phyloP scores from a whole-genome alignment of 345 rosid species.

The Brassica nigra region DNA sequence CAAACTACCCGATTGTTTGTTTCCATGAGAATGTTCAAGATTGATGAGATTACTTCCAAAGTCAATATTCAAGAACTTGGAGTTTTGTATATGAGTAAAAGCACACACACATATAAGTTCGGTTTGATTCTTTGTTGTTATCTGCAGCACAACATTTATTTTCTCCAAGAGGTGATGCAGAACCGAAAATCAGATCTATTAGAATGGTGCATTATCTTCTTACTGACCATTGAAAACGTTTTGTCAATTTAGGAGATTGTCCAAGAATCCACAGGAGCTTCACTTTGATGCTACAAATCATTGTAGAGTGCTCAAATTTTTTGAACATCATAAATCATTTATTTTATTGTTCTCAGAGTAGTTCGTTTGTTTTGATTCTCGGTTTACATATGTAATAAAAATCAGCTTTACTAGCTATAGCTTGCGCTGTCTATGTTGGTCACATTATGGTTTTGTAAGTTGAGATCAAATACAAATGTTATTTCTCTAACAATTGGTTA shows the following conservation, averaged over 20 bases:
- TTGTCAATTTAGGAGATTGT: constrained; percentile 73
- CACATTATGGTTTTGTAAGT: constrained; percentile 15
- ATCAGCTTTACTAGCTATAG: constrained; percentile 16
- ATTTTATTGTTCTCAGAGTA: constrained; percentile 1
- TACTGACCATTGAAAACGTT: constrained; percentile 66
- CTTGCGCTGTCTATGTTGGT: not conserved
- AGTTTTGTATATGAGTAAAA: too few relatives aligned
- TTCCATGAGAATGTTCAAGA: too few relatives aligned
- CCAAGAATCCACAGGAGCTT: constrained; percentile 49
- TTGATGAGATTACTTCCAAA: too few relatives aligned
- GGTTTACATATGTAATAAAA: constrained; percentile 32
- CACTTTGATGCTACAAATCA: constrained; percentile 28
- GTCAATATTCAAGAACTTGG: too few relatives aligned
- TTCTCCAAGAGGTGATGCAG: constrained; percentile 87
- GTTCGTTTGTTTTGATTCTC: constrained; percentile 15
- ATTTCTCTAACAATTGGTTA: not conserved
- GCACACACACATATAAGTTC: constrained; percentile 54
- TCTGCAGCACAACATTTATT: constrained; percentile 56
- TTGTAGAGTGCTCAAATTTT: constrained; percentile 13
- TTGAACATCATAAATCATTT: not conserved
- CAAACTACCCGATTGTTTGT: too few relatives aligned
- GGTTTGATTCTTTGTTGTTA: too few relatives aligned
- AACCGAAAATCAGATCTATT: constrained; percentile 77
- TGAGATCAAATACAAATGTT: constrained; percentile 4
- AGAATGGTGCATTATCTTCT: constrained; percentile 90